These are phyloP conservation scores for Cryptococcus amylolentus DNA, from an alignment of 1,284 basidiomycete genomes.

Conservation along the genomic window DNA sequence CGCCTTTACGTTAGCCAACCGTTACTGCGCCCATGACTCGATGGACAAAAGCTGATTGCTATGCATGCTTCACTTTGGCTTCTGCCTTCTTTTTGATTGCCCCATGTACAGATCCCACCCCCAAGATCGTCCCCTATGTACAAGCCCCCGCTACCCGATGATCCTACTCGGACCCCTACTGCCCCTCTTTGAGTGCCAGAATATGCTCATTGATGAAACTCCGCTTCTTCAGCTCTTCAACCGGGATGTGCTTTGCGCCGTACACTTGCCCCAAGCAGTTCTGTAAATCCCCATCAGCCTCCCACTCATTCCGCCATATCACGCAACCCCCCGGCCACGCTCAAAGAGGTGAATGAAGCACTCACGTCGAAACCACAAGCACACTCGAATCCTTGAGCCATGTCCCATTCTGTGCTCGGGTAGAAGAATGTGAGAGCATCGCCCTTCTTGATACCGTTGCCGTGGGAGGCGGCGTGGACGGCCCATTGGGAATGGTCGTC, in stretches of 20 bases:
- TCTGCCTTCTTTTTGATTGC: too few species aligned
- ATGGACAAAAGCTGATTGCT: too few species aligned
- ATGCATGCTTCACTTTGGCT: too few species aligned
- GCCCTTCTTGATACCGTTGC: slow-evolving; percentile 48
- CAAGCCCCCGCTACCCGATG: neutral
- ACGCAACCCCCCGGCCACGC: neutral
- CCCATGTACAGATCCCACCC: neutral
- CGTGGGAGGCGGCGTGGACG: slow-evolving; percentile 43
- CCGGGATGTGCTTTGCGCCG: slow-evolving; percentile 49
- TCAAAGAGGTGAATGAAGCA: neutral
- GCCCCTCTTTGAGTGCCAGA: slow-evolving; percentile 34
- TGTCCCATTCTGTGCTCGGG: slow-evolving; percentile 67
- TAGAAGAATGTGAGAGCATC: slow-evolving; percentile 60
- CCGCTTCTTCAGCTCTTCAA: slow-evolving; percentile 41
- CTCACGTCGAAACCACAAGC: slow-evolving; percentile 53
- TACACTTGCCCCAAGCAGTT: slow-evolving; percentile 50
- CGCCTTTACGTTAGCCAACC: too few species aligned
- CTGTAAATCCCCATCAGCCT: slow-evolving; percentile 14
- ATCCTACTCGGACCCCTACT: slow-evolving; percentile 12
- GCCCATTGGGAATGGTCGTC: slow-evolving; percentile 52
- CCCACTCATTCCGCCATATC: neutral
- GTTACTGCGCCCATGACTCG: too few species aligned
- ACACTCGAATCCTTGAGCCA: slow-evolving; percentile 64
- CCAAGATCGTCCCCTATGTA: neutral
- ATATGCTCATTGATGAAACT: slow-evolving; percentile 48